Evolutionary conservation across 352 stramenopile genomes (phyloP), one percentile per base, ranked within the genome.

Genomic region (Pythium sp.): DNA sequence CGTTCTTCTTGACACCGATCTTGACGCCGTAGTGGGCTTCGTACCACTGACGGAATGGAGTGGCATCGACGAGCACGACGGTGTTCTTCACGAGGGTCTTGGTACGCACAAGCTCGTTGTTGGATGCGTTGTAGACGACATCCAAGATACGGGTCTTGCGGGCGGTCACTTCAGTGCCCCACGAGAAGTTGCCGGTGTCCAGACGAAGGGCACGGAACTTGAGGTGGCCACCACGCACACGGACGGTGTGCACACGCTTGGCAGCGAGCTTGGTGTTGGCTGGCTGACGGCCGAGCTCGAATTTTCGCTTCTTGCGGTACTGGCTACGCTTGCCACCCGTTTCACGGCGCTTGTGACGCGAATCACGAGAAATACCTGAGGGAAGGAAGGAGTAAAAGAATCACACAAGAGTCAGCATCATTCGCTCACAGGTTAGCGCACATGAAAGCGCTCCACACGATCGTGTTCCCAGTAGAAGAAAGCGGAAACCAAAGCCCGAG

Each of bases 81-180:
- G 93, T 90, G 75, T 97, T 97, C 94, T 99, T 99, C 58, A 99
- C 98, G 36, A 99, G 86, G 34, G 98, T 99, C 93, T 99, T 99
- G 76, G 98, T 99, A 84, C 98, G 96, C 69, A 99, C 98, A 71
- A 99, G 91, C 80, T 99, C 98, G 91, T 99, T 99, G 96, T 99
- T 99, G 74, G 98, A 99, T 59, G 98, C 95, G 85, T 99, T 99
- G 97, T 99, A 99, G 28, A 98, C 94, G 28, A 99, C 98, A 82
- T 99, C 97, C 43, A 99, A 87, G 66, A 99, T 98, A 95, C 97
- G 96, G 61, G 98, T 98, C 93, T 99, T 99, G 77, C 97, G 93
- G 54, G 98, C 97, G 72, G 90, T 94, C 24, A 98, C 95, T 83
- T 99, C 97, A 69, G 95, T 98, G 74, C 97, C 97, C 98, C 98